Conservation (phyloP, 768 basidiomycete species). For the Mycena rebaudengoi region DNA sequence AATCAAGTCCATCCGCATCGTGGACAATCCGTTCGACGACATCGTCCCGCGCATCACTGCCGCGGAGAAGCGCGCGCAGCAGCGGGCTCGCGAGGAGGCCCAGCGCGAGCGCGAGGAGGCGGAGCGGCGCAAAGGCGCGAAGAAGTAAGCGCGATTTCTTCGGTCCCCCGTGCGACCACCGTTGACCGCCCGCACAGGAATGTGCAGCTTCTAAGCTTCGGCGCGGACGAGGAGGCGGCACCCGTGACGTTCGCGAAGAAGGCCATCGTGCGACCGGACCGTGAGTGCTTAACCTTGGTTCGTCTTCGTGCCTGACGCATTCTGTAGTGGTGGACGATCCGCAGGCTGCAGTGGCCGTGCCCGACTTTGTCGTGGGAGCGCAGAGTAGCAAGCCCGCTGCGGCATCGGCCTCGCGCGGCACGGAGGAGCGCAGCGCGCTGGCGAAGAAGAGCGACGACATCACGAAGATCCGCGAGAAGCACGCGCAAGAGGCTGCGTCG, state of each 20-base stretch:
- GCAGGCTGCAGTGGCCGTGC: slow-evolving; percentile 38
- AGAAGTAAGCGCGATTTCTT: slow-evolving; percentile 69
- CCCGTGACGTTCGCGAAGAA: slow-evolving; percentile 74
- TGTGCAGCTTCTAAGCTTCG: slow-evolving; percentile 90
- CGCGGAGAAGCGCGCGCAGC: slow-evolving; percentile 87
- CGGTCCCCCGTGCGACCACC: background rate
- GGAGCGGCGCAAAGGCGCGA: slow-evolving; percentile 76
- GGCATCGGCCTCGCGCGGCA: background rate
- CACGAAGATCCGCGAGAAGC: slow-evolving; percentile 76
- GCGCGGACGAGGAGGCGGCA: slow-evolving; percentile 70
- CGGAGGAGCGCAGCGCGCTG: slow-evolving; percentile 43
- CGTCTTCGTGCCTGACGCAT: slow-evolving; percentile 10
- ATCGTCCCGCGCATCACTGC: slow-evolving; percentile 97
- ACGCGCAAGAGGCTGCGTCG: slow-evolving; percentile 74
- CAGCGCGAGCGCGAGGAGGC: slow-evolving; percentile 83
- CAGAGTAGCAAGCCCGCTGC: slow-evolving; percentile 22
- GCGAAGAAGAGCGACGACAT: slow-evolving; percentile 60
- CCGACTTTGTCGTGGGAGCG: slow-evolving; percentile 47
- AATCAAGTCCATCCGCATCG: slow-evolving; percentile 83
- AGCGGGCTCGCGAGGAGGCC: slow-evolving; percentile 77
- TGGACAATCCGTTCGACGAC: slow-evolving; percentile 95
- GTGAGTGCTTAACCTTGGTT: slow-evolving; percentile 55
- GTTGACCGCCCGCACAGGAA: slow-evolving; percentile 60
- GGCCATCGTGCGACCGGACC: slow-evolving; percentile 82
- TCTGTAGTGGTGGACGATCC: slow-evolving; percentile 48